These are phyloP conservation scores for Chlorokybus atmophyticus DNA, from an alignment of 139 green algal species.

Conservation along the genomic window DNA sequence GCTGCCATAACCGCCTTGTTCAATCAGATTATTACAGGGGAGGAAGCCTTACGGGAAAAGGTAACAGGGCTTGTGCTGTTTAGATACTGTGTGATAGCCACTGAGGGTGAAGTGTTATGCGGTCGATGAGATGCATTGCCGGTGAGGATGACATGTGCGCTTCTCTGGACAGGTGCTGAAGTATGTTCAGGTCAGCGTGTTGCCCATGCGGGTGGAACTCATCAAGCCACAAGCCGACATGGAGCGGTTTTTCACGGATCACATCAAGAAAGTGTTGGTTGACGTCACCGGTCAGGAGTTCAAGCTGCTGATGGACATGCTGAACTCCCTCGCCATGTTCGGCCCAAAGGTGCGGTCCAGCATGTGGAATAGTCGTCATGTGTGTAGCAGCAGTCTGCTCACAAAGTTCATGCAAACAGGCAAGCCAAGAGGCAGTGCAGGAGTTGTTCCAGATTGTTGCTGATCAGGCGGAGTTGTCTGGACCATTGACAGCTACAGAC, in stretches of 20 bases:
- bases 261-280: constrained; percentile 24
- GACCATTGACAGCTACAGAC: constrained; percentile 8
- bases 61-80: too few species aligned
- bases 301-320: constrained; percentile 19
- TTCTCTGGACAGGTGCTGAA: too few species aligned
- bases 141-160: too few species aligned
- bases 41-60: constrained; percentile 13
- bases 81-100: too few species aligned
- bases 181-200: too few species aligned
- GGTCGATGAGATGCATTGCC: too few species aligned
- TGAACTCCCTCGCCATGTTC: constrained; percentile 12
- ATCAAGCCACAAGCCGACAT: constrained; percentile 17
- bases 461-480: constrained; percentile 14
- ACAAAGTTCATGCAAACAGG: too few species aligned
- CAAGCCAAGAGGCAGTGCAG: constrained; percentile 16
- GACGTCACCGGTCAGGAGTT: constrained; percentile 24
- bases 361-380: too few species aligned
- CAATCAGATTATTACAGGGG: constrained; percentile 21
- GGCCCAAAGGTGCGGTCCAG: too few species aligned
- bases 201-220: constrained; percentile 11
- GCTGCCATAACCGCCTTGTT: constrained; percentile 20
- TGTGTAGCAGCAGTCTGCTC: too few species aligned
- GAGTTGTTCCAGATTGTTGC: constrained; percentile 22
- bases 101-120: too few species aligned
- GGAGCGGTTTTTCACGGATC: constrained; percentile 17